Base-by-base conservation (phyloP, 768 basidiomycete species). In the Dacryopinax primogenitus region DNA sequence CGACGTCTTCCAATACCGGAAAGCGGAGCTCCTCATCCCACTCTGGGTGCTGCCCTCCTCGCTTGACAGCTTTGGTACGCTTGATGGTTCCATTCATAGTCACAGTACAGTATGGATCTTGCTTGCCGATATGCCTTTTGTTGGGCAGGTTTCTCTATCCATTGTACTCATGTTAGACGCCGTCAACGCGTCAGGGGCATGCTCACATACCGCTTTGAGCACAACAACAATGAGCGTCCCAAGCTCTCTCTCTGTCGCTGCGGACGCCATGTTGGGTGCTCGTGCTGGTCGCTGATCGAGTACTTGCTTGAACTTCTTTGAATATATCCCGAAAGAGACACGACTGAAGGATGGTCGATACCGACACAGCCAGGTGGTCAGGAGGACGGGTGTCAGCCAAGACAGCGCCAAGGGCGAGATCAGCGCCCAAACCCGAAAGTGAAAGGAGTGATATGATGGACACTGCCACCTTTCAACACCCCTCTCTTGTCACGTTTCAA, bases 1-100 rank as follows among this genome's bases (percentile, higher is more conserved):
- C 80, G 33, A 78, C 76, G 68, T 92, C 91, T 72, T 97, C 94
- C 68, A 80, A 83, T 47, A 99, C 78, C 28, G 87, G 86, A 76
- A 97, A 98, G 44, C 96, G 86, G 71, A 98, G 80, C 76, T 99
- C 96, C 71, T 96, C 93, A 73, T 99, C 96, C 94, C 96, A 99
- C 76, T 92, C 92, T 3, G 96, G 96, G 74, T 96, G 93, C 74
- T 99, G 96, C 18, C 96, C 96, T 62, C 96, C 96, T 33, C 92
- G 87, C 73, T 90, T 94, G 74, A 97, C 87, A n/a, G 92, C 85
- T 74, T 88, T 91, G 3, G 95, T 98, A 63, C 90, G 82, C 66
- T 86, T 84, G 71, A 86, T 93, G 75, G 93, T 87, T 62, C 85
- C 85, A 72, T 90, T 87, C 63, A 93, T 78, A 2, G 80, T 78